These are phyloP conservation scores for Pythium aphanidermatum DNA, from an alignment of 352 stramenopile species.

Conservation along the genomic window DNA sequence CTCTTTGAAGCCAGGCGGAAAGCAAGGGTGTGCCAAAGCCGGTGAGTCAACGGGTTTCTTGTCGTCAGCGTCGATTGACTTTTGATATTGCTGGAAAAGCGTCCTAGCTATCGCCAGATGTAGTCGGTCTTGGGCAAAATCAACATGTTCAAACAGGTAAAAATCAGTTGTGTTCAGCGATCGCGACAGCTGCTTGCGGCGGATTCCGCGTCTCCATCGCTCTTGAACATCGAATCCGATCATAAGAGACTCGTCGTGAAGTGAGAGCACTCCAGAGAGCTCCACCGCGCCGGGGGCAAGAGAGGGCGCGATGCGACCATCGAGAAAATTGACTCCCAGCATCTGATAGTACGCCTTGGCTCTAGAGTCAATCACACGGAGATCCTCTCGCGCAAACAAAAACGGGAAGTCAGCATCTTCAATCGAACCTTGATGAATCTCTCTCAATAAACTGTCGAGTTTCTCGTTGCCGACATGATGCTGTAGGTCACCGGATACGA, in stretches of 20 bases:
- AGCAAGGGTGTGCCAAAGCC: conserved; percentile 42
- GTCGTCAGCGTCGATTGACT: conserved; percentile 1
- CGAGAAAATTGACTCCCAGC: conserved; percentile 56
- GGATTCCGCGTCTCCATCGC: conserved; percentile 58
- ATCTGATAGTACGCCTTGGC: conserved; percentile 49
- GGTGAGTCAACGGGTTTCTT: no score
- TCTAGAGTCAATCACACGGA: conserved; percentile 30
- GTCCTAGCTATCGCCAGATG: conserved; percentile 13
- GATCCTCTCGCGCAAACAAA: conserved; percentile 36
- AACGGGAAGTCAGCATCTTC: conserved; percentile 59
- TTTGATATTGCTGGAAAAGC: conserved; percentile 26
- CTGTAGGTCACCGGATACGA: conserved; percentile 27
- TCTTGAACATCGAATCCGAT: conserved; percentile 64
- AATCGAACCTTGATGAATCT: conserved; percentile 34
- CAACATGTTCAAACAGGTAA: conserved; percentile 42
- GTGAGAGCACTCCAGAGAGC: conserved; percentile 48
- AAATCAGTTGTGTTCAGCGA: conserved; percentile 66
- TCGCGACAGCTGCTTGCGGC: conserved; percentile 46
- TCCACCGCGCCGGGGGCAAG: conserved; percentile 49
- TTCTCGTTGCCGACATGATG: conserved; percentile 14
- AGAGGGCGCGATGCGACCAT: conserved; percentile 34
- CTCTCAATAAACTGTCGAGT: conserved; percentile 21
- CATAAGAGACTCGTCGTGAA: conserved; percentile 31
- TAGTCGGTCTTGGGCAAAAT: conserved; percentile 27
- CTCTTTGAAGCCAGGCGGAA: conserved; percentile 19